These are phyloP conservation scores for Pythium brachiatum DNA, from an alignment of 352 stramenopile species.

Conservation along the genomic window DNA sequence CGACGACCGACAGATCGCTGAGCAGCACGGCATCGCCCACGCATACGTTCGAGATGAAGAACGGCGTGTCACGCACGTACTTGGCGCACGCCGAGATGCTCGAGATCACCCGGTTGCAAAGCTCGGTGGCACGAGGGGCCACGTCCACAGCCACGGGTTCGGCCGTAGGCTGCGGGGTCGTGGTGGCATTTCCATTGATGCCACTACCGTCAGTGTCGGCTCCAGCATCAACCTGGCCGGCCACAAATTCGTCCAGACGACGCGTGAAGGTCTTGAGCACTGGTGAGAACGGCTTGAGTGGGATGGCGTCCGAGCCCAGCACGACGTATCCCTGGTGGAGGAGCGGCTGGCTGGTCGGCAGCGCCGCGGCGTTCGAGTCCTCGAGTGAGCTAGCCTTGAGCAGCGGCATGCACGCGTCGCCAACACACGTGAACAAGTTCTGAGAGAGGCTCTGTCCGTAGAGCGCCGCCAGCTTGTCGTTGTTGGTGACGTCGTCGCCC, in stretches of 20 bases:
- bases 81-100: slow-evolving; percentile 11
- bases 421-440: slow-evolving; percentile 27
- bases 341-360: background rate
- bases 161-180: background rate
- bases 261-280: background rate
- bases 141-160: background rate
- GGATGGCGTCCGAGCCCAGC: background rate
- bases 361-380: background rate
- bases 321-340: background rate
- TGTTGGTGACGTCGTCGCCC: slow-evolving; percentile 21
- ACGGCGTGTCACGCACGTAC: slow-evolving; percentile 22
- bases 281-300: background rate
- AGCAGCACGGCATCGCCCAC: slow-evolving; percentile 20
- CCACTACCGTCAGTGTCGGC: background rate
- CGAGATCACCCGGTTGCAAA: slow-evolving; percentile 22
- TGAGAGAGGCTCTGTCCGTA: slow-evolving; percentile 13
- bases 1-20: slow-evolving; percentile 24
- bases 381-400: background rate
- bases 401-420: background rate
- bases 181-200: background rate
- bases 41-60: slow-evolving; percentile 23
- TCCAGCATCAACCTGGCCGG: background rate
- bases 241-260: background rate
- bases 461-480: slow-evolving; percentile 2
- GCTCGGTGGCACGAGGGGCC: slow-evolving; percentile 4